Conservation (phyloP, 2,329 filamentous ascomycete genomes). For the Colletotrichum eremochloae region DNA sequence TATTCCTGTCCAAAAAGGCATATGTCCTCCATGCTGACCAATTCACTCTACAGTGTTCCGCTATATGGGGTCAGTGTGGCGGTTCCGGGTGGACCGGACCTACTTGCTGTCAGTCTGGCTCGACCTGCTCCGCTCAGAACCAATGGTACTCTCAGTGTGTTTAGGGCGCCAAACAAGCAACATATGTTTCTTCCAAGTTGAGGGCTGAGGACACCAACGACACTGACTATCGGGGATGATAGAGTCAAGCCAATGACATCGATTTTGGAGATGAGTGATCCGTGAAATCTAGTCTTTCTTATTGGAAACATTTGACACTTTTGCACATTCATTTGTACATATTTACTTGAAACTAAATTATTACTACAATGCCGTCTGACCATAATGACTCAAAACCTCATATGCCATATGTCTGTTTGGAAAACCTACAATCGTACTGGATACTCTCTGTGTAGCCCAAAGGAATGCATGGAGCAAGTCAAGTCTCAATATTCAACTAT, state of each 20-base stretch:
- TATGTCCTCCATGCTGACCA: background rate
- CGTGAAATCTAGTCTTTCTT: background rate
- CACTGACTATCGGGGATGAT: background rate
- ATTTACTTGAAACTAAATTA: background rate
- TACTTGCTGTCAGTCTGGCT: slow-evolving; percentile 45
- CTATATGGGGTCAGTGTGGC: slow-evolving; percentile 45
- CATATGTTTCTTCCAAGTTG: background rate
- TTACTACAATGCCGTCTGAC: background rate
- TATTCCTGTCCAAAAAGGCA: background rate
- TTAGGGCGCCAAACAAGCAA: slow-evolving; percentile 6
- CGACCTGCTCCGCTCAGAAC: slow-evolving; percentile 44
- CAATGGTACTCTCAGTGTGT: slow-evolving; percentile 47
- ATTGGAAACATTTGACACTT: background rate
- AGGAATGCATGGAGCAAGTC: background rate
- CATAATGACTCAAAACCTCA: no score
- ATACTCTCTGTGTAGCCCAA: background rate
- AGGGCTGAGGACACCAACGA: no score
- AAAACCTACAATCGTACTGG: no score
- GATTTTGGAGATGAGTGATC: background rate
- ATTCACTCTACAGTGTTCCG: slow-evolving; percentile 34
- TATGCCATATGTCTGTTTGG: background rate
- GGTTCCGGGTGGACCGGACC: slow-evolving; percentile 46
- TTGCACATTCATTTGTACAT: background rate
- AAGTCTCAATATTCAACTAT: background rate
- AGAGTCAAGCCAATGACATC: no score